phyloP scores from a whole-genome alignment of 2,329 filamentous ascomycete species.

The Colletotrichum abscissum region DNA sequence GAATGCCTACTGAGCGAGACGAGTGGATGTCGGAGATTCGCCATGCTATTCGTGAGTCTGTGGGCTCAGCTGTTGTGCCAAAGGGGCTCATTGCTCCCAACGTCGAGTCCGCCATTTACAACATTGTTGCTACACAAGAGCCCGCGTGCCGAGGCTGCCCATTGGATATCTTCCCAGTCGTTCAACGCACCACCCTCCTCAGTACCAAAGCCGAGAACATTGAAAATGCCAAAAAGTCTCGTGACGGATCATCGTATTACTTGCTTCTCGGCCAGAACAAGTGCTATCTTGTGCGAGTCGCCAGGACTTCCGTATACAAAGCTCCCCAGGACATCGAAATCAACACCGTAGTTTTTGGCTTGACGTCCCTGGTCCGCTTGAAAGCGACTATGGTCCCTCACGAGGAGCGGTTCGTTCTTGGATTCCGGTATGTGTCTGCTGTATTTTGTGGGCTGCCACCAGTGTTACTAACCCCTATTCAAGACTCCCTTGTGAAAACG shows the following conservation, averaged over 20 bases:
- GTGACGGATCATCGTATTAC: conserved; percentile 64
- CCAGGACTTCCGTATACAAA: conserved; percentile 55
- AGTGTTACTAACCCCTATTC: conserved; percentile 30
- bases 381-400: conserved; percentile 61
- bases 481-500: conserved; percentile 36
- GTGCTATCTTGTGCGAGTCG: conserved; percentile 63
- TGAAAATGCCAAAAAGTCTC: conserved; percentile 57
- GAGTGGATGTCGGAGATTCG: conserved; percentile 61
- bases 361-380: conserved; percentile 64
- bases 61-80: conserved; percentile 46
- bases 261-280: conserved; percentile 65
- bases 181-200: conserved; percentile 57
- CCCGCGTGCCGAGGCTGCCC: conserved; percentile 45
- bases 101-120: conserved; percentile 58
- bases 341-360: conserved; percentile 61
- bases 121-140: conserved; percentile 59
- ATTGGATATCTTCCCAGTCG: conserved; percentile 62
- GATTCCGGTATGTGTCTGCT: conserved; percentile 58
- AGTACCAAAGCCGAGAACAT: conserved; percentile 53
- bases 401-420: conserved; percentile 67
- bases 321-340: conserved; percentile 59
- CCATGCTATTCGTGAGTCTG: conserved; percentile 51
- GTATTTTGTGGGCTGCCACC: conserved; percentile 35
- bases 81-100: conserved; percentile 57
- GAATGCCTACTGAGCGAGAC: conserved; percentile 59